phyloP scores from a whole-genome alignment of 495 filamentous ascomycete genomes.

The Annulohypoxylon nitens region DNA sequence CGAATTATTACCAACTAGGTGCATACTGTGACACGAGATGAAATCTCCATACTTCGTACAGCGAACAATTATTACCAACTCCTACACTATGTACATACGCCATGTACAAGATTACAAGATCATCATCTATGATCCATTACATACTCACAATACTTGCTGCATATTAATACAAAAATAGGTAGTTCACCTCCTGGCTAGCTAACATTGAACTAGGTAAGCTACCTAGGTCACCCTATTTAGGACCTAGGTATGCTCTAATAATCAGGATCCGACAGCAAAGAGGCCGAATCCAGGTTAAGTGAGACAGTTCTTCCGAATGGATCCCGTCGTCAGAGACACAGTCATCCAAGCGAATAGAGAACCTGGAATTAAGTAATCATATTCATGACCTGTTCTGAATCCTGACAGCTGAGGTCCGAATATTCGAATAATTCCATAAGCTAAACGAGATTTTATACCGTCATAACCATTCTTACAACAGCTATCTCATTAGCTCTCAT shows the following conservation, averaged over 20 bases:
- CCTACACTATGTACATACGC: neutral
- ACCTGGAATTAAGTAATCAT: conserved; percentile 35
- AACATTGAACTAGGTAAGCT: neutral
- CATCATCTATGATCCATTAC: neutral
- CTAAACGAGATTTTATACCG: conserved; percentile 12
- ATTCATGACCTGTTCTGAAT: neutral
- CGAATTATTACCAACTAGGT: neutral
- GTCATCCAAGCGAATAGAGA: conserved; percentile 35
- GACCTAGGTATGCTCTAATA: conserved; percentile 20
- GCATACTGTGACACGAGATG: neutral
- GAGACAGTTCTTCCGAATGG: conserved; percentile 39
- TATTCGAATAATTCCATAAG: conserved; percentile 23
- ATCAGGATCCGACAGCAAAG: conserved; percentile 23
- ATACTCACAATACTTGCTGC: neutral
- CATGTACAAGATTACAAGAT: neutral
- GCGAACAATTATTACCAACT: too few relatives aligned
- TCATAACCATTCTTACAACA: conserved; percentile 31
- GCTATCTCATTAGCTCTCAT: neutral
- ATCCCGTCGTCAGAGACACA: conserved; percentile 40
- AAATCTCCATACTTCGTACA: neutral
- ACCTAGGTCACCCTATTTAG: neutral
- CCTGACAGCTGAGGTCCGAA: neutral
- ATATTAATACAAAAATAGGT: neutral
- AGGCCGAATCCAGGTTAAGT: conserved; percentile 28
- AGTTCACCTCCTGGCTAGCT: neutral